phyloP scores from a whole-genome alignment of 176 grass and related monocot genomes.

The Phragmites australis region DNA sequence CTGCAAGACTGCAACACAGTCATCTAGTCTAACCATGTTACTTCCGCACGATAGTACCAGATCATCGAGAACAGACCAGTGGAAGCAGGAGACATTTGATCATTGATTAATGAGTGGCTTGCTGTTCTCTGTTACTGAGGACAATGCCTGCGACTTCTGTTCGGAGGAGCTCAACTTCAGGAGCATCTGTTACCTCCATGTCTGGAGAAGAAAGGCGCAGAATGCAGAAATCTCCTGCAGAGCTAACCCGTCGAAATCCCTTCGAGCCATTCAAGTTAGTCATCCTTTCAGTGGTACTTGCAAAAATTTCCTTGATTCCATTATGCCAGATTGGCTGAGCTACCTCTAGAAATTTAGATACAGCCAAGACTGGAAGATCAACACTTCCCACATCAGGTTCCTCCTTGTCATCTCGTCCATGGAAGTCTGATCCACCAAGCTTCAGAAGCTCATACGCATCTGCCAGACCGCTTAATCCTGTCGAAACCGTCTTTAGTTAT shows the following conservation, averaged over 20 bases:
- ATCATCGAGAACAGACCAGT: no score
- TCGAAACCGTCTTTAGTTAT: conserved; percentile 3
- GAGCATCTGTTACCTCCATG: conserved; percentile 16
- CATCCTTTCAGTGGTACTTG: conserved; percentile 20
- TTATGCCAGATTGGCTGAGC: conserved; percentile 64
- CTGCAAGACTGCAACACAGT: no score
- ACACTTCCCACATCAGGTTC: conserved; percentile 69
- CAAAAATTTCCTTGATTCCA: conserved; percentile 49
- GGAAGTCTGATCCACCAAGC: conserved; percentile 80
- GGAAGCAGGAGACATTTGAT: no score
- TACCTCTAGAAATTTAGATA: conserved; percentile 62
- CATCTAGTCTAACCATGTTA: no score
- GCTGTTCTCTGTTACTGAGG: neutral
- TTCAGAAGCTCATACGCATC: conserved; percentile 68
- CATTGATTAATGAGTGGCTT: neutral
- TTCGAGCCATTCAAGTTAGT: conserved; percentile 24
- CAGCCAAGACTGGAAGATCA: conserved; percentile 51
- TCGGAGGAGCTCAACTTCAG: conserved; percentile 49
- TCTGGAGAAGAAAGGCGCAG: conserved; percentile 4
- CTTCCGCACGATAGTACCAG: no score
- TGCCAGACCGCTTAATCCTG: conserved; percentile 64
- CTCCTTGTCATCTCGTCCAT: conserved; percentile 61
- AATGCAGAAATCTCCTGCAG: conserved; percentile 35
- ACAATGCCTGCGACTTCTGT: conserved; percentile 8
- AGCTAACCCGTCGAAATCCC: conserved; percentile 26